Conservation (phyloP, 2,329 filamentous ascomycete species). For the Paracoccidioides lutzii region DNA sequence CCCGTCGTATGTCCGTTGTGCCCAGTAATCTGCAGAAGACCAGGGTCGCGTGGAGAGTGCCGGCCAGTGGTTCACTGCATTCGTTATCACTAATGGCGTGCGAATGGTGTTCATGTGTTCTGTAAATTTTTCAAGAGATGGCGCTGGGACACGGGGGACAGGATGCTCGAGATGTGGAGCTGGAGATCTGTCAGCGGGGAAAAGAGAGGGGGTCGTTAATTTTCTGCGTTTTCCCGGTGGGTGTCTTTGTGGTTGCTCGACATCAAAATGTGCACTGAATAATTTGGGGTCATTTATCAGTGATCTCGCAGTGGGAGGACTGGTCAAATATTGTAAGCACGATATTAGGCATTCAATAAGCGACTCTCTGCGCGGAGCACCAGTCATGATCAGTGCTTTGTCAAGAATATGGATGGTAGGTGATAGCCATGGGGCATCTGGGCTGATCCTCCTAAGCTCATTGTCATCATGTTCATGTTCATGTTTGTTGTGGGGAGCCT, state of each 20-base stretch:
- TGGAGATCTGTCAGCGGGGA: slow-evolving; percentile 22
- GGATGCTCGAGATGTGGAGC: slow-evolving; percentile 24
- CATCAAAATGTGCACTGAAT: slow-evolving; percentile 1
- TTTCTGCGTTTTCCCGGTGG: slow-evolving; percentile 21
- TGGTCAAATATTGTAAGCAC: slow-evolving; percentile 18
- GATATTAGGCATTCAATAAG: slow-evolving; percentile 28
- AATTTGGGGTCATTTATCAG: slow-evolving; percentile 1
- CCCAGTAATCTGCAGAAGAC: slow-evolving; percentile 60
- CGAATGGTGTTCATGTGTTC: slow-evolving; percentile 39
- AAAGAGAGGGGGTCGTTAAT: slow-evolving; percentile 17
- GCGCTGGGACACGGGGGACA: slow-evolving; percentile 30
- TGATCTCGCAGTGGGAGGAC: slow-evolving; percentile 2
- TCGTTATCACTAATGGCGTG: slow-evolving; percentile 56
- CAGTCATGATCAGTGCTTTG: slow-evolving; percentile 61
- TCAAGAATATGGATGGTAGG: slow-evolving; percentile 56
- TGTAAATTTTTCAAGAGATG: slow-evolving; percentile 50
- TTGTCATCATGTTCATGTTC: slow-evolving; percentile 2
- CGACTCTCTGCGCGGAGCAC: slow-evolving; percentile 45
- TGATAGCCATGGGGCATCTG: slow-evolving; percentile 37
- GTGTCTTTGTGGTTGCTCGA: slow-evolving; percentile 2
- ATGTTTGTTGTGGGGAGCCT: slow-evolving; percentile 9
- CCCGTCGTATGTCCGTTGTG: slow-evolving; percentile 60
- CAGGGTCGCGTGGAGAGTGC: slow-evolving; percentile 57
- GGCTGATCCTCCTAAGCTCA: slow-evolving; percentile 9
- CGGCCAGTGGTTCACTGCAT: slow-evolving; percentile 59